A percentile compares a stretch with the other conserved stretches of the same genome.
Conservation (phyloP, 1,284 basidiomycete genomes). For the Trichosporon sp. region DNA sequence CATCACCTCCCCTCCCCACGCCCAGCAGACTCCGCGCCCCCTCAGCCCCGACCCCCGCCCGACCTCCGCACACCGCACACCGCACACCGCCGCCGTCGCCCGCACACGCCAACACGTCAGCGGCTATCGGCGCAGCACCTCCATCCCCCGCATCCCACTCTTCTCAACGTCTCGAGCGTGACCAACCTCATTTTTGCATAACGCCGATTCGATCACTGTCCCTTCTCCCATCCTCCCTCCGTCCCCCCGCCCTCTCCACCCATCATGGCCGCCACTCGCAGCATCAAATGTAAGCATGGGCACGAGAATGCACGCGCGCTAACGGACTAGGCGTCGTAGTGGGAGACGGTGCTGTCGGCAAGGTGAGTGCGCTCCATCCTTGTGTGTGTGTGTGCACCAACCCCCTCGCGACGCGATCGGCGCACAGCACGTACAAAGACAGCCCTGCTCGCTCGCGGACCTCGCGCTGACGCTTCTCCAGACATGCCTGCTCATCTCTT, state of each 20-base stretch:
- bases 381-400: neutral
- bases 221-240: neutral
- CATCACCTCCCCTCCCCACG: neutral
- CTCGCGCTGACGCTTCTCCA: slow-evolving; percentile 43
- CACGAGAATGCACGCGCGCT: neutral
- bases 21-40: neutral
- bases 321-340: slow-evolving; percentile 68
- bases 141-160: neutral
- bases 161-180: slow-evolving; percentile 3
- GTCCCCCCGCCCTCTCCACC: neutral
- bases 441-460: neutral
- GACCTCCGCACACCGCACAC: neutral
- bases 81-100: neutral
- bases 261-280: slow-evolving; percentile 22
- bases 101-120: neutral
- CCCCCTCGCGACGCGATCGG: neutral
- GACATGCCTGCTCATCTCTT: slow-evolving; percentile 95
- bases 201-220: slow-evolving; percentile 4
- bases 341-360: slow-evolving; percentile 98
- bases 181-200: slow-evolving; percentile 3
- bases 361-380: slow-evolving; percentile 63
- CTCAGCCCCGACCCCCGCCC: neutral
- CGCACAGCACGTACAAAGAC: neutral
- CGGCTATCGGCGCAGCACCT: neutral
- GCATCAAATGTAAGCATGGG: slow-evolving; percentile 31